Percentiles rank a stretch among this genome's conserved stretches.
These are phyloP conservation scores for Poa annua DNA, from an alignment of 176 grass and related monocot species.

Conservation along the genomic window DNA sequence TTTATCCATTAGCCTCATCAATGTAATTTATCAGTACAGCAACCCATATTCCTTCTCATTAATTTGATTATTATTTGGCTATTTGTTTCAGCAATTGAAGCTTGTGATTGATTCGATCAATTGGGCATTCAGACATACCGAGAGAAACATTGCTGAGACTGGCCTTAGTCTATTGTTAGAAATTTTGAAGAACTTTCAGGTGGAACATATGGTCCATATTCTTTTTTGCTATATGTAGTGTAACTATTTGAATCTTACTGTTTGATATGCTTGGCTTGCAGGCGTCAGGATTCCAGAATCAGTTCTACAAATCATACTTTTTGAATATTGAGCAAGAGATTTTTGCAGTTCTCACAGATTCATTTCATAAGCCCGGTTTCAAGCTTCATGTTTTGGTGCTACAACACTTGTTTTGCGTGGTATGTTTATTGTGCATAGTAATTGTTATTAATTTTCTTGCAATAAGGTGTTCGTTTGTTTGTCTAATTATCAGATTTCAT, in stretches of 20 bases:
- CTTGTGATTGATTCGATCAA: slow-evolving; percentile 98
- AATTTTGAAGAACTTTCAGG: slow-evolving; percentile 96
- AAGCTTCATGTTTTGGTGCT: slow-evolving; percentile 98
- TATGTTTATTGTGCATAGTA: slow-evolving; percentile 42
- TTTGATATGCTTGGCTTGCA: slow-evolving; percentile 45
- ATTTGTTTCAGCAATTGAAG: slow-evolving; percentile 91
- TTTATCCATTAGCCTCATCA: slow-evolving; percentile 12
- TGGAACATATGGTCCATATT: slow-evolving; percentile 32
- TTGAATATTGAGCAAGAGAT: slow-evolving; percentile 97
- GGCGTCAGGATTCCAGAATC: slow-evolving; percentile 93
- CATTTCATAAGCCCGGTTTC: slow-evolving; percentile 99
- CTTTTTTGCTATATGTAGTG: not conserved
- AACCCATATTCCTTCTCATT: not conserved
- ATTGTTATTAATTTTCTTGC: not conserved
- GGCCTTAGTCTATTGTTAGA: slow-evolving; percentile 92
- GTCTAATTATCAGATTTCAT: slow-evolving; percentile 33
- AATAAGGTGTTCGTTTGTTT: not conserved
- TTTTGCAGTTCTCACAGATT: slow-evolving; percentile 96
- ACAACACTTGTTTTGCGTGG: slow-evolving; percentile 96
- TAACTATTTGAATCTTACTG: slow-evolving; percentile 17
- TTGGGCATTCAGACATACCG: slow-evolving; percentile 99
- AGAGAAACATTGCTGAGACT: slow-evolving; percentile 99
- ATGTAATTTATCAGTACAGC: not conserved
- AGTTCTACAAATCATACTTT: slow-evolving; percentile 98
- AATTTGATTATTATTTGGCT: slow-evolving; percentile 43